A percentile compares a stretch with the other conserved stretches of the same genome.
Conservation (phyloP, 2,329 filamentous ascomycete genomes). For the Fusarium beomiforme region DNA sequence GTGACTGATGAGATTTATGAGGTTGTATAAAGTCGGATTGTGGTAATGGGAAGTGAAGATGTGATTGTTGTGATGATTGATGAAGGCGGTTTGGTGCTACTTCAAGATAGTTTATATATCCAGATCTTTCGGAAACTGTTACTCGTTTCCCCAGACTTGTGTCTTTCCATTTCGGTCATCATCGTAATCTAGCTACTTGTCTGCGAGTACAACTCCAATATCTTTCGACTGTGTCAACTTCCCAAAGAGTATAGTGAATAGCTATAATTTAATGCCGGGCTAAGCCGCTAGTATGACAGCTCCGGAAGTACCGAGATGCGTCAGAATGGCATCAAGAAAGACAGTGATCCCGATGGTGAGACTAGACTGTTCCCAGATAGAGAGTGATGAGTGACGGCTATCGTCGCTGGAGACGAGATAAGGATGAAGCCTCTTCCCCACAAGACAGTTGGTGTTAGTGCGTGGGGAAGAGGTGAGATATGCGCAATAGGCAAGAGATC, state of each 20-base stretch:
- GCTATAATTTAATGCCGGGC: conserved; percentile 19
- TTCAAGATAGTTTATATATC: conserved; percentile 9
- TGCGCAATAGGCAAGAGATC: conserved; percentile 16
- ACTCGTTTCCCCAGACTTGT: conserved; percentile 1
- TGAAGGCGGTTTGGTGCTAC: not conserved
- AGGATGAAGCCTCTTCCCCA: not conserved
- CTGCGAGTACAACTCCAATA: not conserved
- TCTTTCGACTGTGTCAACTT: not conserved
- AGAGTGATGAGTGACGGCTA: conserved; percentile 4
- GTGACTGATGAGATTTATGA: not conserved
- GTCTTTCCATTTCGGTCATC: not conserved
- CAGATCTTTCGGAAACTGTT: conserved; percentile 18
- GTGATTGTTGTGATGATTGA: not conserved
- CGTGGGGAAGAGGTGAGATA: not conserved
- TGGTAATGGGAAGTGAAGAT: not conserved
- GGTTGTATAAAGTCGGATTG: not conserved
- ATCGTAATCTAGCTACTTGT: not conserved
- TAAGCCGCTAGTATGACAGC: not conserved
- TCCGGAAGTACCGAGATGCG: not conserved
- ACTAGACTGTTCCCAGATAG: not conserved
- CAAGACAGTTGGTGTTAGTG: not conserved
- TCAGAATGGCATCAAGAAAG: not conserved
- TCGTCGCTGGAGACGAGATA: conserved; percentile 26
- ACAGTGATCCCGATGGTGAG: conserved; percentile 15
- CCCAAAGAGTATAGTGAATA: not conserved